Evolutionary conservation across 129 eudicot genomes (phyloP).

Genomic region (Glebionis coronaria): DNA sequence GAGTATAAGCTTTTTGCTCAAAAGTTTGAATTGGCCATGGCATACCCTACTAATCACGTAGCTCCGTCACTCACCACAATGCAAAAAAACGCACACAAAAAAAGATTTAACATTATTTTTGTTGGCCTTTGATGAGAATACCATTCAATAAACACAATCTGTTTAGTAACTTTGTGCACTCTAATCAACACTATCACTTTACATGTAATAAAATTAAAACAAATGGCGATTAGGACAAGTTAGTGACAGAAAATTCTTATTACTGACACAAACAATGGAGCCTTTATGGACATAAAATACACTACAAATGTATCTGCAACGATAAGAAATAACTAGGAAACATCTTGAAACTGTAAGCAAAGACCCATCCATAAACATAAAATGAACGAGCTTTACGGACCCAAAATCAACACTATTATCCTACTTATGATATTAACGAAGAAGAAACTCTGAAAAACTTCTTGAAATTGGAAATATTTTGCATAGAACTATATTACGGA

Average conservation of each 20-base stretch:
- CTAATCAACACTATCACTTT: constrained; percentile 3
- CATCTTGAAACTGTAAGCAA: background rate
- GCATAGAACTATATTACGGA: background rate
- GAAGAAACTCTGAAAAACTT: background rate
- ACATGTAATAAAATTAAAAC: background rate
- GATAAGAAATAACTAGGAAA: constrained; percentile 1
- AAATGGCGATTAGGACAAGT: background rate
- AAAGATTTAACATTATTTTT: too few relatives aligned
- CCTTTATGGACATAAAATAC: background rate
- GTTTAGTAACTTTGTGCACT: background rate
- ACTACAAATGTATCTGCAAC: background rate
- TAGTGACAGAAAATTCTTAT: too few relatives aligned
- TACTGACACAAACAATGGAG: too few relatives aligned
- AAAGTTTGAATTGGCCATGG: too few relatives aligned
- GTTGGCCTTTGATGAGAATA: background rate
- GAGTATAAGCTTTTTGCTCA: too few relatives aligned
- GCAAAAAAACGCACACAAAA: too few relatives aligned
- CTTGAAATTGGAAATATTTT: background rate
- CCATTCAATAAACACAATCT: constrained; percentile 1
- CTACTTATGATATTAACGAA: background rate
- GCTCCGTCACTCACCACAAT: too few relatives aligned
- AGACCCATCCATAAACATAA: background rate
- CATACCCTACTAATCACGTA: too few relatives aligned
- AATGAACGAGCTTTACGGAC: background rate
- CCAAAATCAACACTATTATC: background rate